Percentiles rank a stretch among this genome's conserved stretches.
phyloP scores from a whole-genome alignment of 768 basidiomycete species.

The Pleurotus giganteus region DNA sequence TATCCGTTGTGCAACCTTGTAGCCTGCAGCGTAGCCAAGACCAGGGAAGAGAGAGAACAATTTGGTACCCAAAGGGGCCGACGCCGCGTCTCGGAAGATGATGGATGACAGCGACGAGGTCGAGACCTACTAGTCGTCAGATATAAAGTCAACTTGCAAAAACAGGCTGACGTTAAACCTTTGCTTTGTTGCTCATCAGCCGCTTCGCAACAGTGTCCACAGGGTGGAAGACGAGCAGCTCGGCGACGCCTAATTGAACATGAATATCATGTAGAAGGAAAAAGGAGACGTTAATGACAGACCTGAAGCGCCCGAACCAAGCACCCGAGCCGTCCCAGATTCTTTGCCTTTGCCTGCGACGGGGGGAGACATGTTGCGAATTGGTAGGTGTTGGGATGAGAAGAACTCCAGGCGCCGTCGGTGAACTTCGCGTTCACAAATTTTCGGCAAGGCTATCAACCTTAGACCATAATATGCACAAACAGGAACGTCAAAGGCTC shows the following conservation, averaged over 20 bases:
- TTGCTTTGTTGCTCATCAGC: conserved; percentile 95
- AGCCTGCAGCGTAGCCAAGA: conserved; percentile 96
- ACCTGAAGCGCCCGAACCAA: conserved; percentile 95
- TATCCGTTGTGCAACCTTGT: conserved; percentile 91
- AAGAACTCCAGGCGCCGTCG: background rate
- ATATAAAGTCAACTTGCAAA: background rate
- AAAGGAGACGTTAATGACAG: conserved; percentile 16
- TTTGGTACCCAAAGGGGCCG: conserved; percentile 62
- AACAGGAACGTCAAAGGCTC: too few species aligned
- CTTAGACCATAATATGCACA: too few species aligned
- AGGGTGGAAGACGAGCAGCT: conserved; percentile 93
- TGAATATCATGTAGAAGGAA: conserved; percentile 12
- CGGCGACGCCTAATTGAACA: conserved; percentile 66
- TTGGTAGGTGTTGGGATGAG: background rate
- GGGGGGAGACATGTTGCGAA: conserved; percentile 38
- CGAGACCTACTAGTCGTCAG: conserved; percentile 48
- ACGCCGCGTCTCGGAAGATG: conserved; percentile 85
- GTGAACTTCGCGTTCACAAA: too few species aligned
- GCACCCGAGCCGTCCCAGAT: conserved; percentile 84
- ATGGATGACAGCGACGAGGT: conserved; percentile 63
- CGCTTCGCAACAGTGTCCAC: conserved; percentile 99
- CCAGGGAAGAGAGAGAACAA: conserved; percentile 96
- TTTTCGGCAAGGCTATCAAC: too few species aligned
- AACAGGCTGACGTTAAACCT: conserved; percentile 38
- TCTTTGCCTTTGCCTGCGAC: conserved; percentile 65